These are phyloP conservation scores for Dictyostelium intermedium DNA, from an alignment of 78 protist genomes.

Conservation along the genomic window DNA sequence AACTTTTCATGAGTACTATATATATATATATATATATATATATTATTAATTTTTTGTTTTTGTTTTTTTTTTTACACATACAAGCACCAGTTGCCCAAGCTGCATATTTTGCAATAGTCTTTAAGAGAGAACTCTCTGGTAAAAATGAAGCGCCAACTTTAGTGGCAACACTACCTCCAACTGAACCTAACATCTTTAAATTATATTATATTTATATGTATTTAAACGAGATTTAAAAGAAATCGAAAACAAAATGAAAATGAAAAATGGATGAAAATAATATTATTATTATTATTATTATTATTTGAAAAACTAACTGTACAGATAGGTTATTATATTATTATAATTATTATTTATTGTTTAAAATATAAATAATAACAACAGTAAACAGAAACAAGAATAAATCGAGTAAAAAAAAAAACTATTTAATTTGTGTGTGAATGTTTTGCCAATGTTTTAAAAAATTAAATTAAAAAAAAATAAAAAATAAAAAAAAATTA, in stretches of 20 bases:
- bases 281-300: too few species aligned
- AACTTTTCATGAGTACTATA: too few species aligned
- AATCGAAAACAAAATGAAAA: not conserved
- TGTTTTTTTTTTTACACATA: slow-evolving; percentile 4
- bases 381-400: not conserved
- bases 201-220: not conserved
- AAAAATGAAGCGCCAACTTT: slow-evolving; percentile 11
- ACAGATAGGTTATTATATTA: too few species aligned
- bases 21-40: too few species aligned
- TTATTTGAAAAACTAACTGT: too few species aligned
- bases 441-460: not conserved
- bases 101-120: not conserved
- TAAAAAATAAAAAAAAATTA: not conserved
- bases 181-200: not conserved
- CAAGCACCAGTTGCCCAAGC: slow-evolving; percentile 42
- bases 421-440: not conserved
- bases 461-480: not conserved
- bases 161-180: slow-evolving; percentile 26
- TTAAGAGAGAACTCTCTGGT: slow-evolving; percentile 26
- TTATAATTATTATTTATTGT: not conserved
- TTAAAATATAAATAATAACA: not conserved
- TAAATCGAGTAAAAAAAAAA: not conserved
- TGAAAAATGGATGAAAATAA: not conserved
- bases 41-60: not conserved
- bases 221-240: not conserved